A percentile compares a stretch with the other conserved stretches of the same genome.
phyloP scores from a whole-genome alignment of 1,284 basidiomycete species.

The Abortiporus biennis region DNA sequence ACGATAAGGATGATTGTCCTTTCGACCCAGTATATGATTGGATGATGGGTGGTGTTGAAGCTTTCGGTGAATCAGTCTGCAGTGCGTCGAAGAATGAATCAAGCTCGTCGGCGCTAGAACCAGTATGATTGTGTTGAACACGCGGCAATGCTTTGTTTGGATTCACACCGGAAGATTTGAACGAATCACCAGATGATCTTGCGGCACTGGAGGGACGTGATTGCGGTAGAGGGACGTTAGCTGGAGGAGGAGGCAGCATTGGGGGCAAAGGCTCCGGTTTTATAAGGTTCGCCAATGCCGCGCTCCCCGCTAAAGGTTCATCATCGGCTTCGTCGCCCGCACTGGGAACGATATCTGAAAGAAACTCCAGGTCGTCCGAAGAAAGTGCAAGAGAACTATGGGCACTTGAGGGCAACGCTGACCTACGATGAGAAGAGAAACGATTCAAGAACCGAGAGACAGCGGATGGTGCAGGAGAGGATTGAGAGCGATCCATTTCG shows the following conservation, averaged over 20 bases:
- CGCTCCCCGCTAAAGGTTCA: conserved; percentile 25
- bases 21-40: no score
- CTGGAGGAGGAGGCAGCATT: conserved; percentile 36
- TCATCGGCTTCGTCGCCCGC: conserved; percentile 36
- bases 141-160: not conserved
- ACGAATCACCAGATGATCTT: not conserved
- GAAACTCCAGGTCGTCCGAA: conserved; percentile 65
- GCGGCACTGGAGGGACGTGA: conserved; percentile 8
- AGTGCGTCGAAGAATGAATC: conserved; percentile 12
- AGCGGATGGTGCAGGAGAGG: conserved; percentile 34
- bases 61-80: not conserved
- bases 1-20: not conserved
- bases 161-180: conserved; percentile 2
- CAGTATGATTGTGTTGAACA: not conserved
- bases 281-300: conserved; percentile 32
- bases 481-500: conserved; percentile 13
- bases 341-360: conserved; percentile 67
- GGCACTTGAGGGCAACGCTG: conserved; percentile 28
- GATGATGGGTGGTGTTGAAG: not conserved
- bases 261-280: conserved; percentile 37
- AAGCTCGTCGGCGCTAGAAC: no score
- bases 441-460: conserved; percentile 68
- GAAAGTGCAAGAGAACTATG: conserved; percentile 56
- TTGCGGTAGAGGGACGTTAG: conserved; percentile 11
- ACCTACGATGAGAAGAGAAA: conserved; percentile 45